These are phyloP conservation scores for Plasmopara viticola DNA, from an alignment of 352 stramenopile genomes.

Conservation along the genomic window DNA sequence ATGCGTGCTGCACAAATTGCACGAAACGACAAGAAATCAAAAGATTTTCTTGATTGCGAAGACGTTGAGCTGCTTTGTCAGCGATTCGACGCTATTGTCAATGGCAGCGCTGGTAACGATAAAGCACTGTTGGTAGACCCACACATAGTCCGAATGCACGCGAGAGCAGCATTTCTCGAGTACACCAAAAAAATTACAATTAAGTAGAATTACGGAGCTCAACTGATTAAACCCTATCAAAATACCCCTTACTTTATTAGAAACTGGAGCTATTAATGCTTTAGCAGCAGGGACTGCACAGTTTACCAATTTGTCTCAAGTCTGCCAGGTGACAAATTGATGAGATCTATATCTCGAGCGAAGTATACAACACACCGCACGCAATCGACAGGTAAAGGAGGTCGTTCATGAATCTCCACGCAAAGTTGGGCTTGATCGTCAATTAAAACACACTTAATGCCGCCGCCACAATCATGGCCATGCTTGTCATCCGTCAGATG, in stretches of 20 bases:
- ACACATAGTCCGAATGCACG: constrained; percentile 6
- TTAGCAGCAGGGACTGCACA: constrained; percentile 30
- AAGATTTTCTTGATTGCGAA: constrained; percentile 3
- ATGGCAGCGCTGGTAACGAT: constrained; percentile 6
- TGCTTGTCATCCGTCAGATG: constrained; percentile 70
- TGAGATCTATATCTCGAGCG: constrained; percentile 53
- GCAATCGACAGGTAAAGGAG: constrained; percentile 67
- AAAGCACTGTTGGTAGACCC: constrained; percentile 9
- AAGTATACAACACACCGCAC: constrained; percentile 57
- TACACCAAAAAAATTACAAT: constrained; percentile 18
- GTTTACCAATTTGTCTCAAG: too few species aligned
- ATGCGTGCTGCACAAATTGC: constrained; percentile 30
- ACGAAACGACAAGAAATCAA: constrained; percentile 1
- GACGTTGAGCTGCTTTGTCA: constrained; percentile 22
- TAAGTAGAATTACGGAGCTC: constrained; percentile 4
- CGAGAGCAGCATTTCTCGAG: constrained; percentile 27
- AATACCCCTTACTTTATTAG: constrained; percentile 12
- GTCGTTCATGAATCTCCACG: constrained; percentile 73
- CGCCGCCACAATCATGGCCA: constrained; percentile 43
- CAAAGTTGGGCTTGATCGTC: constrained; percentile 74
- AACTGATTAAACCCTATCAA: constrained; percentile 14
- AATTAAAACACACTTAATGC: constrained; percentile 51
- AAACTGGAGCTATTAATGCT: constrained; percentile 1
- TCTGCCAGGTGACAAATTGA: too few species aligned
- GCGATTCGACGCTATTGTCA: constrained; percentile 40